phyloP scores from a whole-genome alignment of 2,329 filamentous ascomycete species.

The Neonectria neomacrospora region DNA sequence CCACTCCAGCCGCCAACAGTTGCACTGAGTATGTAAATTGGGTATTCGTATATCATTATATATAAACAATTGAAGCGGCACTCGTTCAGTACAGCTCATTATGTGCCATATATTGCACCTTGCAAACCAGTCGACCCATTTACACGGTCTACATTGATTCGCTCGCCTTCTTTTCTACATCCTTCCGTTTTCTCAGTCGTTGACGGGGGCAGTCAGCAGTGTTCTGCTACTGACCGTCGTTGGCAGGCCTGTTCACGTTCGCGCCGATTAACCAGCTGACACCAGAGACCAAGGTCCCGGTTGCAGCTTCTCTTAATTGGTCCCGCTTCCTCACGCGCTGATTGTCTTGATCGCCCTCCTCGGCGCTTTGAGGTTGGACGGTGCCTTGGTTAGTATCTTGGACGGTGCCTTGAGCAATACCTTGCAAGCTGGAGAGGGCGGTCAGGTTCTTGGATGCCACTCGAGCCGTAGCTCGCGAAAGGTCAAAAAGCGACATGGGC shows the following conservation, averaged over 20 bases:
- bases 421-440: conserved; percentile 63
- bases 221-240: conserved; percentile 26
- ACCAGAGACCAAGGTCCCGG: conserved; percentile 73
- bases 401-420: conserved; percentile 35
- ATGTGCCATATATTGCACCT: neutral
- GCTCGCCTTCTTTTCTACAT: neutral
- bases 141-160: neutral
- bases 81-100: neutral
- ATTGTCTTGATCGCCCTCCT: conserved; percentile 43
- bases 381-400: conserved; percentile 47
- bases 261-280: conserved; percentile 76
- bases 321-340: conserved; percentile 74
- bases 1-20: no score
- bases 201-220: neutral
- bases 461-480: conserved; percentile 69
- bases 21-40: neutral
- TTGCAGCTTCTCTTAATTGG: conserved; percentile 73
- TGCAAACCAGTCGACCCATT: neutral
- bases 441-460: conserved; percentile 69
- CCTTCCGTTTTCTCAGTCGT: neutral
- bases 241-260: conserved; percentile 43
- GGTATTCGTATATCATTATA: conserved; percentile 21
- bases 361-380: conserved; percentile 38
- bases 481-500: conserved; percentile 73
- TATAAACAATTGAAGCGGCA: conserved; percentile 6